A percentile compares a stretch with the other conserved stretches of the same genome.
Evolutionary conservation across 805 yeast species (phyloP).

Genomic region (Saccharomyces jurei): DNA sequence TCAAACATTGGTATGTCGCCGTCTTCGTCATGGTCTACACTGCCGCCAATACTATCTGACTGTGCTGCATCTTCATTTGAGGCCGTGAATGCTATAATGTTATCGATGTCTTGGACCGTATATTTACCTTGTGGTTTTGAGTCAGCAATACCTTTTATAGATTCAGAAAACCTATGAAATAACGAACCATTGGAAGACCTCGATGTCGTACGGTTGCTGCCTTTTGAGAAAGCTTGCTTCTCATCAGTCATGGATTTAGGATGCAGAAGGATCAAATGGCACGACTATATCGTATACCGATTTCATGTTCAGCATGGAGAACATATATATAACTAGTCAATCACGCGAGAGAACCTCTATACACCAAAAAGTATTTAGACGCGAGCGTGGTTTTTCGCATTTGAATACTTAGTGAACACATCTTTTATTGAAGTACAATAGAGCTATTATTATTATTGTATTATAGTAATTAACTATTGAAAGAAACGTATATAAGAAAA

Average conservation of each 20-base stretch:
- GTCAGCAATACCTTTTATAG: background rate
- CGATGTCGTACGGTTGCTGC: background rate
- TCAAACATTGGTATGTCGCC: constrained; percentile 44
- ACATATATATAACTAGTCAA: background rate
- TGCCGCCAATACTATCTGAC: background rate
- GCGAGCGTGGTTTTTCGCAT: background rate
- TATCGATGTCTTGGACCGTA: constrained; percentile 15
- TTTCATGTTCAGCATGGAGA: background rate
- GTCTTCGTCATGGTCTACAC: constrained; percentile 9
- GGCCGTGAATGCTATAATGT: background rate
- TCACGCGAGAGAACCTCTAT: background rate
- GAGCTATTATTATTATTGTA: background rate
- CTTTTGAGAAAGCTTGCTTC: background rate
- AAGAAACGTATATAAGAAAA: background rate
- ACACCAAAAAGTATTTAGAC: background rate
- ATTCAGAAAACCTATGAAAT: background rate
- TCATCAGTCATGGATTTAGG: background rate
- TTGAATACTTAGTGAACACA: background rate
- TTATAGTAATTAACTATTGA: background rate
- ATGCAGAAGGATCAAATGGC: background rate
- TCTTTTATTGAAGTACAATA: background rate
- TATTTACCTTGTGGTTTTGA: constrained; percentile 6
- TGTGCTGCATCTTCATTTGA: background rate
- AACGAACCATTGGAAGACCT: background rate
- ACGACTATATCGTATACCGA: background rate